These are phyloP conservation scores for Byssothecium circinans DNA, from an alignment of 2,329 filamentous ascomycete genomes.

Conservation along the genomic window DNA sequence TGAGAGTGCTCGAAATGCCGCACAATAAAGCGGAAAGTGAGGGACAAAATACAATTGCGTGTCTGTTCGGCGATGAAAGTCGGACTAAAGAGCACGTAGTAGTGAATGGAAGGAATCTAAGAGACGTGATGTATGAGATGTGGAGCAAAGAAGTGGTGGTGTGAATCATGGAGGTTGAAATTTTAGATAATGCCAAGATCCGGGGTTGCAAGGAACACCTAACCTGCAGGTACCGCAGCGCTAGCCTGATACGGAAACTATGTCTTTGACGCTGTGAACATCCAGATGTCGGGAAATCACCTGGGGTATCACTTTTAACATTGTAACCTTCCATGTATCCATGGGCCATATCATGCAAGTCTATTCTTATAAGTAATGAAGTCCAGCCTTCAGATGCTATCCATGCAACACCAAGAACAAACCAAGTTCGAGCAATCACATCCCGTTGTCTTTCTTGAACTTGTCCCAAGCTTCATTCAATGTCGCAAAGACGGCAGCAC, in stretches of 20 bases:
- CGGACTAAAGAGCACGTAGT: too few relatives aligned
- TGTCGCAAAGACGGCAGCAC: constrained; percentile 64
- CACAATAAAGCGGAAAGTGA: background rate
- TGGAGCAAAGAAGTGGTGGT: background rate
- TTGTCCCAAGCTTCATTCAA: constrained; percentile 71
- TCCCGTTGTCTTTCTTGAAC: constrained; percentile 64
- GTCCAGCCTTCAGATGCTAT: background rate
- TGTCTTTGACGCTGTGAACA: too few relatives aligned
- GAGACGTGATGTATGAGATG: too few relatives aligned
- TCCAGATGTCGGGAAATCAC: too few relatives aligned
- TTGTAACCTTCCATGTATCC: background rate
- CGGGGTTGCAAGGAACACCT: constrained; percentile 5
- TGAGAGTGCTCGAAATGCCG: background rate
- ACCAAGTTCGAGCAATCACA: constrained; percentile 38
- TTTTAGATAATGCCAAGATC: constrained; percentile 14
- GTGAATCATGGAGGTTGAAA: constrained; percentile 7
- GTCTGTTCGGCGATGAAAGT: too few relatives aligned
- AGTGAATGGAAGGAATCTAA: too few relatives aligned
- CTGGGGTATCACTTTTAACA: too few relatives aligned
- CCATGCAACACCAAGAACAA: background rate
- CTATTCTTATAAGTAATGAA: background rate
- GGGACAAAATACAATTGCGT: background rate
- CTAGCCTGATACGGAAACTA: too few relatives aligned
- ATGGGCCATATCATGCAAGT: constrained; percentile 7
- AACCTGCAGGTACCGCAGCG: constrained; percentile 8